Evolutionary conservation across 2,329 filamentous ascomycete species (phyloP).

Genomic region (Didymella pomorum): DNA sequence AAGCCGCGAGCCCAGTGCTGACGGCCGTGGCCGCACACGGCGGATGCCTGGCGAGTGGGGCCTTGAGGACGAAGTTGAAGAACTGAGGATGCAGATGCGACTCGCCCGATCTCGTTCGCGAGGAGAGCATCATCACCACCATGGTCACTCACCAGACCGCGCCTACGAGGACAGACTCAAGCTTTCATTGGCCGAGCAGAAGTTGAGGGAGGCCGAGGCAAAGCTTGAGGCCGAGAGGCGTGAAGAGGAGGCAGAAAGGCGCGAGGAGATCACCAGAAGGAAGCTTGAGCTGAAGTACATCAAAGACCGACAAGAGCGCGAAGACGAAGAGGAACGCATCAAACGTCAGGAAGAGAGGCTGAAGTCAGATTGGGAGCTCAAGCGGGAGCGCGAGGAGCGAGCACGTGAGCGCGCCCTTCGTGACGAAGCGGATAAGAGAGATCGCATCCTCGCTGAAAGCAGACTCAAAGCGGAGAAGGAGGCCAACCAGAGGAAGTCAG

Average conservation of each 20-base stretch:
- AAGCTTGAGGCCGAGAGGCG: slow-evolving; percentile 45
- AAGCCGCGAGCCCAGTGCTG: slow-evolving; percentile 36
- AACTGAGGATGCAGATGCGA: slow-evolving; percentile 38
- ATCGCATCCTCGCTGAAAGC: slow-evolving; percentile 49
- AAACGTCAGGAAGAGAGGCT: slow-evolving; percentile 14
- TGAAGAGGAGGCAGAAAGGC: slow-evolving; percentile 43
- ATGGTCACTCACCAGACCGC: slow-evolving; percentile 32
- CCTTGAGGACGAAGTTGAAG: slow-evolving; percentile 48
- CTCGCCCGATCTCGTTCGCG: slow-evolving; percentile 36
- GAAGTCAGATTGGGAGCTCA: slow-evolving; percentile 26
- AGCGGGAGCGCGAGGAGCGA: slow-evolving; percentile 44
- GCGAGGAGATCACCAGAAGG: slow-evolving; percentile 49
- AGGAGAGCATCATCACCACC: slow-evolving; percentile 34
- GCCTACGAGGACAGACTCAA: slow-evolving; percentile 41
- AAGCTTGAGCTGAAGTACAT: slow-evolving; percentile 49
- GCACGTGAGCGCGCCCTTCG: slow-evolving; percentile 47
- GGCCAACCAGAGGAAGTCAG: slow-evolving; percentile 46
- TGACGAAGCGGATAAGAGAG: slow-evolving; percentile 51
- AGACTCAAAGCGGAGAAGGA: slow-evolving; percentile 52
- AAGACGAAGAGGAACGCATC: slow-evolving; percentile 31
- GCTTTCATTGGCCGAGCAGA: slow-evolving; percentile 45
- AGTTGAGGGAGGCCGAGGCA: slow-evolving; percentile 48
- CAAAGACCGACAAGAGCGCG: slow-evolving; percentile 45
- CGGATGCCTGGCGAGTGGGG: slow-evolving; percentile 47
- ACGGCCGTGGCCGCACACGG: slow-evolving; percentile 41